Evolutionary conservation across 768 basidiomycete genomes (phyloP).

Genomic region (Cystofilobasidium ferigula): DNA sequence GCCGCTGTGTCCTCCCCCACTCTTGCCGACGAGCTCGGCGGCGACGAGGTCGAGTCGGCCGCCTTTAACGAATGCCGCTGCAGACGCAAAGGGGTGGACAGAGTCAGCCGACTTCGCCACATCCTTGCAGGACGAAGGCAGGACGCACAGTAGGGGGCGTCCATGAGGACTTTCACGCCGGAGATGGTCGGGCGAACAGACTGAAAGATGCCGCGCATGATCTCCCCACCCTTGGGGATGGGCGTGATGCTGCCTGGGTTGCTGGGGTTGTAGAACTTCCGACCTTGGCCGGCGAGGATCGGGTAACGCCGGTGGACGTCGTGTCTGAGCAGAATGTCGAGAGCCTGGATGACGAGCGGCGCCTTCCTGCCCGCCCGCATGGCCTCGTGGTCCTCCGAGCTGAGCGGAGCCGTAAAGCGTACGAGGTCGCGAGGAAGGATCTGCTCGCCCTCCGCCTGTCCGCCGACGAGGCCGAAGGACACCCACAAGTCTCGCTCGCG

Average conservation of each 20-base stretch:
- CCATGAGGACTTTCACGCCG: neutral
- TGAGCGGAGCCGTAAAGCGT: neutral
- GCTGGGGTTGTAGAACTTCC: neutral
- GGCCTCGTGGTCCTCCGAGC: neutral
- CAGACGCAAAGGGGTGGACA: too few relatives aligned
- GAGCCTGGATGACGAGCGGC: neutral
- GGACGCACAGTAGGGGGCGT: neutral
- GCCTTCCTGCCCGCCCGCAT: neutral
- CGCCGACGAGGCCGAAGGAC: neutral
- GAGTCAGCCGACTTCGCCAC: too few relatives aligned
- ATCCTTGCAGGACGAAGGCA: too few relatives aligned
- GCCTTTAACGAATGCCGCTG: neutral
- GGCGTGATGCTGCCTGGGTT: neutral
- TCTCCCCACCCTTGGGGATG: neutral
- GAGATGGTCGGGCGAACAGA: neutral
- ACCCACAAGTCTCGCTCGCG: neutral
- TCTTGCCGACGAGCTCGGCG: neutral
- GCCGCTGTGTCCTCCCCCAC: neutral
- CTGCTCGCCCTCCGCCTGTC: neutral
- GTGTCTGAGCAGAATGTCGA: neutral
- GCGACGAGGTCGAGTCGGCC: neutral
- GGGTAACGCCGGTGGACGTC: neutral
- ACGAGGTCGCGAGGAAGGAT: neutral
- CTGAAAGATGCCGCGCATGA: neutral
- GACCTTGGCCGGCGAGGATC: neutral